Evolutionary conservation across 345 rosid species (phyloP), one percentile per base, ranked within the genome.

Genomic region (Salix dunnii): DNA sequence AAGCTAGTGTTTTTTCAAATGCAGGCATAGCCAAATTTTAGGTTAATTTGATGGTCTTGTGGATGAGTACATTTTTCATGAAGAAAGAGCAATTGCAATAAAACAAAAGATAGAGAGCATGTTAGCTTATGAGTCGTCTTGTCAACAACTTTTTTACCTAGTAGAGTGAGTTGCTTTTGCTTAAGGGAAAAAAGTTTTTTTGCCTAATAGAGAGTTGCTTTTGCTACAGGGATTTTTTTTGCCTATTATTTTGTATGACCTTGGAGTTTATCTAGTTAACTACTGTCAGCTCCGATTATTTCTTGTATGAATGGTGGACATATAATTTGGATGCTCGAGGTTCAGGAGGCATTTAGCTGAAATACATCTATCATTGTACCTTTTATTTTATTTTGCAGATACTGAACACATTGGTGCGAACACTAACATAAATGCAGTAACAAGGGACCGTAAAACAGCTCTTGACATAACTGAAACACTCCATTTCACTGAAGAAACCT

Each of bases 381-480:
- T 20, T 48, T 16, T 14, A 58, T 30, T 23, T 53, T 48, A 13
- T 30, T 31, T 77, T 83, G 88, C 90, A 91, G 98, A 93, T 92
- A 71, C 94, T 92, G 75, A 85, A 85, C 60, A 93, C 90, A 78
- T 78, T 96, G 72, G 76, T 96, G 78, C 78, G 91, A 40, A 98
- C 90, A n/a, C n/a, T n/a, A n/a, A n/a, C n/a, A n/a, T n/a, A 46
- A 93, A 95, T 64, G 94, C 90, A 5, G 76, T 93, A 73, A 93
- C 97, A 53, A 88, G 93, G 79, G 93, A 95, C 72, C 90, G 77
- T 14, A 90, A 89, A 83, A 96, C 98, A 5, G 90, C 98, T 7
- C 87, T 90, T 31, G 97, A 93, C 83, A 92, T 93, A 40, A 98
- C 90, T 23, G 98, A 93, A 75, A 93, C 91, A 40, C 92, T 93